Evolutionary conservation across 768 basidiomycete species (phyloP), one percentile per base, ranked within the genome.

Genomic region (Albatrellus ellisii): DNA sequence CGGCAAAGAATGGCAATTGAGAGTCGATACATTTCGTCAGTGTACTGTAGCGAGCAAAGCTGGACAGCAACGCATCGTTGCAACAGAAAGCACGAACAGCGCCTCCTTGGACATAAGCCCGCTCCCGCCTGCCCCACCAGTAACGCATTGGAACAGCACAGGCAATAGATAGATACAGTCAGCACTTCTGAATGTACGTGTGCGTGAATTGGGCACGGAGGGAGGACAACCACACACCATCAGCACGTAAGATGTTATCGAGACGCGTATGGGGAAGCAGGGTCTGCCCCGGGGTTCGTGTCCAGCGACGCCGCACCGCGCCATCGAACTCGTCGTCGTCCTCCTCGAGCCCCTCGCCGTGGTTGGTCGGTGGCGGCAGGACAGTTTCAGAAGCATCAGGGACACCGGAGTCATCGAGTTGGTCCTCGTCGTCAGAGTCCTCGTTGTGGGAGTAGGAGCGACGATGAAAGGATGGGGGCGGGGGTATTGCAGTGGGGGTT

Each of bases 51-150:
- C n/a, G n/a, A n/a, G n/a, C n/a, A n/a, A n/a, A n/a, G n/a, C n/a
- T n/a, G n/a, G n/a, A n/a, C n/a, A n/a, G 34, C n/a, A 36, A 41
- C 50, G 4, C 32, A 49, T 47, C 1, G 50, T 51, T 28, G 50
- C 50, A 25, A 51, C 26, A 10, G 50, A 51, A 15, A 51, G 33
- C 7, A 43, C 44, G 31, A 49, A 51, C 18, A 45, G 43, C 2
- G 50, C 50, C 42, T 51, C 50, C 36, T 51, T 51, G 11, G 50
- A 51, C 50, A 51, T 51, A 2, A 47, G 50, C 15, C 50, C 50
- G 15, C 40, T 46, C 38, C 45, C 50, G 9, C 50, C 50, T 51
- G 24, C 10, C 11, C 9, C 29, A 6, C 22, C 7, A 18, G 17
- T 41, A 34, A 39, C 38, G n/a, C 5, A 25, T n/a, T n/a, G 32